A percentile compares a stretch with the other conserved stretches of the same genome.
These are phyloP conservation scores for Colletotrichum falcatum DNA, from an alignment of 2,329 filamentous ascomycete species.

Conservation along the genomic window DNA sequence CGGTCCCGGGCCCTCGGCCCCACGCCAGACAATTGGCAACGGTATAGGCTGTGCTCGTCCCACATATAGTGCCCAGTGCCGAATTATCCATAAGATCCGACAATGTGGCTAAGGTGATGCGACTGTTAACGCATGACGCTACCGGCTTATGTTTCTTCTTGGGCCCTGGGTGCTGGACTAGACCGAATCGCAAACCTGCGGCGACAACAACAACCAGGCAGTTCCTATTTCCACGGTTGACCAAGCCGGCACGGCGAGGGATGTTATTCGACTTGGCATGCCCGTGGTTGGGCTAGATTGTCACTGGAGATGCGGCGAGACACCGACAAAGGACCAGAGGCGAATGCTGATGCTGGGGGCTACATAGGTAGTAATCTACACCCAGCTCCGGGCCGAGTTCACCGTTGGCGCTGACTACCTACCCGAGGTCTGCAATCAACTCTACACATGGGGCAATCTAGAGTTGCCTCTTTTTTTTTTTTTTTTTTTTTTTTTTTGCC, in stretches of 20 bases:
- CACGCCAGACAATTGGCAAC: slow-evolving; percentile 10
- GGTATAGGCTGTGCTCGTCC: slow-evolving; percentile 34
- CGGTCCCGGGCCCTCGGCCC: not conserved
- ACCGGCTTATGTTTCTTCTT: slow-evolving; percentile 9
- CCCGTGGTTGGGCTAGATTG: not conserved
- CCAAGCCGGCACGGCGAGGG: not conserved
- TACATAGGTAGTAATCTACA: not conserved
- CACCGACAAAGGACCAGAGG: not conserved
- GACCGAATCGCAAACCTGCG: not conserved
- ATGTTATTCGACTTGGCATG: not conserved
- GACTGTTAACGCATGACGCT: slow-evolving; percentile 19
- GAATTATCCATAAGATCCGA: not conserved
- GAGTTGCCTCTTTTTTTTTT: slow-evolving; percentile 25
- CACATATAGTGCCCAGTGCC: slow-evolving; percentile 35
- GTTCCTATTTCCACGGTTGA: not conserved
- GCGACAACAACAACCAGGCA: not conserved
- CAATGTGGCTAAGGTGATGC: not conserved
- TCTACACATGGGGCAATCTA: slow-evolving; percentile 9
- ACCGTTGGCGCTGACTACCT: slow-evolving; percentile 22
- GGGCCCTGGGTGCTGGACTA: slow-evolving; percentile 7
- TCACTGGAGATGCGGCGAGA: not conserved
- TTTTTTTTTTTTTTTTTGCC: too few relatives aligned
- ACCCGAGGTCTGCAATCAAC: slow-evolving; percentile 5
- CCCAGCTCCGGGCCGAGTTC: slow-evolving; percentile 20
- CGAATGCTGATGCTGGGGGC: not conserved